phyloP scores from a whole-genome alignment of 2,329 filamentous ascomycete species.

The Penicillium verrucosum region DNA sequence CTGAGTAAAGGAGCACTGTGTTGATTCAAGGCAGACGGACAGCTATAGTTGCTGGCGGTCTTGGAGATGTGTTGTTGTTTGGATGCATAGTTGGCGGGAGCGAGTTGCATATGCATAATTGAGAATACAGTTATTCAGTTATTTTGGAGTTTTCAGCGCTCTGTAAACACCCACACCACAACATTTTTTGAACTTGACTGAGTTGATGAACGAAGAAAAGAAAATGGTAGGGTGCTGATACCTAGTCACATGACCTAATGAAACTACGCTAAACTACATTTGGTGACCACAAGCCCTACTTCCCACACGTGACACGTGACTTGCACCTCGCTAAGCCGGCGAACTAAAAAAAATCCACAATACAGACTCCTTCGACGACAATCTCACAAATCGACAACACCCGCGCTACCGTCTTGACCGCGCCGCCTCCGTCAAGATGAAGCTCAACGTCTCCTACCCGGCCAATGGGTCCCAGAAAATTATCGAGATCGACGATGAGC shows the following conservation, averaged over 20 bases:
- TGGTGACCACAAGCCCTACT: slow-evolving; percentile 11
- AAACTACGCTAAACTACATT: slow-evolving; percentile 26
- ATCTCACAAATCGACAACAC: slow-evolving; percentile 43
- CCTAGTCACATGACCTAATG: slow-evolving; percentile 2
- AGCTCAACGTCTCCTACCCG: slow-evolving; percentile 82
- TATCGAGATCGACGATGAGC: slow-evolving; percentile 98
- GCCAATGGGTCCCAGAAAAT: slow-evolving; percentile 99
- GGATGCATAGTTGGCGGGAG: not conserved
- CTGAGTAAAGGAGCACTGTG: not conserved
- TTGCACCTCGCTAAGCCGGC: slow-evolving; percentile 37
- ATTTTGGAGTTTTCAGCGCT: not conserved
- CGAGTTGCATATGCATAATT: not conserved
- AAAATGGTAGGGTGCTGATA: not conserved
- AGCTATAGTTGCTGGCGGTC: not conserved
- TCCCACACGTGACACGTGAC: slow-evolving; percentile 34
- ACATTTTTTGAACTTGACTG: not conserved
- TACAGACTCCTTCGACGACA: slow-evolving; percentile 37
- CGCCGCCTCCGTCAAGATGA: slow-evolving; percentile 61
- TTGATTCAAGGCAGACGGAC: not conserved
- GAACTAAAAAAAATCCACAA: slow-evolving; percentile 40
- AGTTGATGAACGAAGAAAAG: not conserved
- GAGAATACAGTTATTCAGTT: too few species aligned
- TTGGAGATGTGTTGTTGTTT: not conserved
- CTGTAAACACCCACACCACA: not conserved
- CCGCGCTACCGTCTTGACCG: slow-evolving; percentile 48